Evolutionary conservation across 1,139 yeast genomes (phyloP).

Genomic region (Blastobotrys serpentis): DNA sequence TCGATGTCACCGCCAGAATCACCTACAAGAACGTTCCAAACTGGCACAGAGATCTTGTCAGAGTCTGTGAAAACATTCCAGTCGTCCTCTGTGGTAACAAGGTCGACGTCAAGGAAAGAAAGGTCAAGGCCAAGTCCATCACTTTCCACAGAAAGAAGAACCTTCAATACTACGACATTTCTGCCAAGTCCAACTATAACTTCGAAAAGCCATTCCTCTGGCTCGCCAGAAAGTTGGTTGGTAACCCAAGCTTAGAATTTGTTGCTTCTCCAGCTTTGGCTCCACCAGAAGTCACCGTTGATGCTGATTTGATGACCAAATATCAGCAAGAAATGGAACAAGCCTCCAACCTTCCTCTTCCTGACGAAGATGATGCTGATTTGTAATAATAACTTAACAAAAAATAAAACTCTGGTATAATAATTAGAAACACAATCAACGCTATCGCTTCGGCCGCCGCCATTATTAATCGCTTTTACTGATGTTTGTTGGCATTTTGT

Average conservation of each 20-base stretch:
- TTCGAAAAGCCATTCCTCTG: slow-evolving; percentile 99
- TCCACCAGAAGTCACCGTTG: slow-evolving; percentile 99
- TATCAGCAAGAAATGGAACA: slow-evolving; percentile 99
- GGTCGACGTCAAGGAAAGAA: slow-evolving; percentile 98
- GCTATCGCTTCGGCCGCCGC: background rate
- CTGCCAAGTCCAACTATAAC: slow-evolving; percentile 99
- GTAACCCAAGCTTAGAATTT: slow-evolving; percentile 96
- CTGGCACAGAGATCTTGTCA: slow-evolving; percentile 98
- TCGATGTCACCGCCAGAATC: slow-evolving; percentile 98
- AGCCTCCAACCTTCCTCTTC: slow-evolving; percentile 99
- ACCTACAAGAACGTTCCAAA: slow-evolving; percentile 99
- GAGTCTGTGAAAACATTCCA: slow-evolving; percentile 99
- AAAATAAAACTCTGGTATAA: background rate
- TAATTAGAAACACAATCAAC: background rate
- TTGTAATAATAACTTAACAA: slow-evolving; percentile 49
- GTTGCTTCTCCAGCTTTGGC: slow-evolving; percentile 99
- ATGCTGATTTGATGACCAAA: slow-evolving; percentile 92
- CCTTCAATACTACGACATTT: slow-evolving; percentile 98
- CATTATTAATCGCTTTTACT: too few relatives aligned
- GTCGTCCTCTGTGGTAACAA: slow-evolving; percentile 99
- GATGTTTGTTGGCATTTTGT: too few relatives aligned
- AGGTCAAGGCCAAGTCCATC: slow-evolving; percentile 99
- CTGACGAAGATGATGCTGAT: slow-evolving; percentile 99
- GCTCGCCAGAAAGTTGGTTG: slow-evolving; percentile 99
- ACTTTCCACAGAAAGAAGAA: slow-evolving; percentile 99